Base-by-base conservation (phyloP, 306 rosid genomes). In the Dalbergia oliveri region DNA sequence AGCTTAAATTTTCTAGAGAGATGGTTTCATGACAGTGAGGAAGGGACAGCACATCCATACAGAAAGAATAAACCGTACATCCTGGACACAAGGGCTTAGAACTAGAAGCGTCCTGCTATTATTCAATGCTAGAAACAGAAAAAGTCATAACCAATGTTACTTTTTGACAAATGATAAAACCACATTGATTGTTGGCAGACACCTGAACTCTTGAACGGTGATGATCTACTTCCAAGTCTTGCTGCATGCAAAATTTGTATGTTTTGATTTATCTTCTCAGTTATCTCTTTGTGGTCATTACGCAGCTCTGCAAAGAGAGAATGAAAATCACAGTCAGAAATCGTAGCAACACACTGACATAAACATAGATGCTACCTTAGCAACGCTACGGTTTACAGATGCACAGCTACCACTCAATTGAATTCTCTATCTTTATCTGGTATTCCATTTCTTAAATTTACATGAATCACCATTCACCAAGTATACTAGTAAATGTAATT, bases 181-280 rank as follows among this genome's bases (percentile, higher is more conserved):
- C 73, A 33, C 37, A 59, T 3, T 14, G 44, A 33, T 67, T 79
- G 39, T 79, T 61, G 37, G 10, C 33, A 0, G 10, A 60, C 58
- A 94, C 98, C 98, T 82, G 91, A 75, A 69, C 56, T 83, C 72
- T 69, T 76, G 70, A 69, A 39, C 9, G 83, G 76, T 12, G 91
- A 68, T 53, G 87, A 74, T 51, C n/a, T 77, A 44, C 83, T 77
- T 82, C 88, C 85, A 60, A 84, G 90, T 81, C 90, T 89, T 60
- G 88, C 89, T 0, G 91, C 84, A 83, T 93, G 99, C 81, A 95
- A 83, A 76, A 93, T 69, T 71, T 91, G 88, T 49, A 93, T 84
- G 70, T 93, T 93, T 67, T 70, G 89, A 85, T 90, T 79, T 37
- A 95, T 87, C 83, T 93, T 91, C 75, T 90, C 95, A 19, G 96